These are phyloP conservation scores for Alternaria novae-zelandiae DNA, from an alignment of 2,329 filamentous ascomycete species.

Conservation along the genomic window DNA sequence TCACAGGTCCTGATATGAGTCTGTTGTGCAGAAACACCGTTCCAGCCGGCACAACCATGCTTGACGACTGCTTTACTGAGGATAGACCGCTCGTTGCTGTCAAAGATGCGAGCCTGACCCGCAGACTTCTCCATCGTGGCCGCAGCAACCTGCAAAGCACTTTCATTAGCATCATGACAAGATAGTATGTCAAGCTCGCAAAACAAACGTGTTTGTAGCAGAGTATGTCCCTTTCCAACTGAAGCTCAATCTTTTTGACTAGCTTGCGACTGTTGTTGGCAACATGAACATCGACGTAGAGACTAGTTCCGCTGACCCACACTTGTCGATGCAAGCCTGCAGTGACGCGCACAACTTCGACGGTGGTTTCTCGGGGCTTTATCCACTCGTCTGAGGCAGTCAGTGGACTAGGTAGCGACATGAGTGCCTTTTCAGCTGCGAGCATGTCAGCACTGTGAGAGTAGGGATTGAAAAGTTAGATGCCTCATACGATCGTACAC, in stretches of 20 bases:
- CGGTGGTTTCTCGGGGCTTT: constrained; percentile 47
- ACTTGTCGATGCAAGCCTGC: constrained; percentile 64
- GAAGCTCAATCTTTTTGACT: constrained; percentile 59
- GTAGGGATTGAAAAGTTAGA: not conserved
- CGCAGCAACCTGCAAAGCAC: constrained; percentile 51
- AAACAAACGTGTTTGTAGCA: constrained; percentile 57
- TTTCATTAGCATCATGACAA: constrained; percentile 24
- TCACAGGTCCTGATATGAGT: constrained; percentile 58
- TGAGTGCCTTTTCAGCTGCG: constrained; percentile 60
- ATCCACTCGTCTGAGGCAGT: constrained; percentile 57
- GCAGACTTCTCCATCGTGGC: constrained; percentile 58
- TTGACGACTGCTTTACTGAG: constrained; percentile 54
- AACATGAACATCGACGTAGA: constrained; percentile 62
- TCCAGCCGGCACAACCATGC: constrained; percentile 54
- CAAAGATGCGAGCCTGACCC: constrained; percentile 59
- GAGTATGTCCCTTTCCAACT: constrained; percentile 59
- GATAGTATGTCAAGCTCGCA: not conserved
- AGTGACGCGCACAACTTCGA: constrained; percentile 57
- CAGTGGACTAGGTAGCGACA: constrained; percentile 60
- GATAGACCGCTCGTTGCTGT: constrained; percentile 58
- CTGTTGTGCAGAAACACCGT: constrained; percentile 54
- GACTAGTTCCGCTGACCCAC: constrained; percentile 63
- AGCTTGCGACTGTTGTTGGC: constrained; percentile 58
- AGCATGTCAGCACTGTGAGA: constrained; percentile 8
- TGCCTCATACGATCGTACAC: constrained; percentile 58